Conservation (phyloP, 129 eudicot species). For the Saposhnikovia divaricata region DNA sequence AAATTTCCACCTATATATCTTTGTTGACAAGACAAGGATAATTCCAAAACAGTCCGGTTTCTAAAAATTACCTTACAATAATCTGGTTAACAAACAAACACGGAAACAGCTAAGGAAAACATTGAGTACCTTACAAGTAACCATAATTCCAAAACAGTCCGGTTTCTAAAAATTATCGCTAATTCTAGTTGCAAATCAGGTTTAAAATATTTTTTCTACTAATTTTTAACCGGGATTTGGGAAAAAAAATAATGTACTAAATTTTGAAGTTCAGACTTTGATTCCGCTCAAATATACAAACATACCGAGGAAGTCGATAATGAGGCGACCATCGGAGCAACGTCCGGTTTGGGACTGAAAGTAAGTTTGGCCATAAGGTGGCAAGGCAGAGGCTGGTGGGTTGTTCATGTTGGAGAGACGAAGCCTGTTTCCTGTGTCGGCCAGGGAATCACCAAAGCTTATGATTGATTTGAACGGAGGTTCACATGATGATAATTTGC, state of each 20-base stretch:
- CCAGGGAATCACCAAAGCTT: slow-evolving; percentile 17
- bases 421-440: slow-evolving; percentile 14
- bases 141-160: no score
- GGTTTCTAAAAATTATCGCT: no score
- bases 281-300: neutral
- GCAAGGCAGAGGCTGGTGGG: neutral
- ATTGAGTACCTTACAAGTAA: no score
- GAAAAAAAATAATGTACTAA: no score
- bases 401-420: neutral
- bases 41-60: no score
- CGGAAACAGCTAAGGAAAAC: no score
- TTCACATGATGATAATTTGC: neutral
- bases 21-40: neutral
- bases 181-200: no score
- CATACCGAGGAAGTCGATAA: slow-evolving; percentile 12
- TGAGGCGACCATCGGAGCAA: slow-evolving; percentile 9
- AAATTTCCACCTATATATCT: neutral
- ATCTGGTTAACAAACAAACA: no score
- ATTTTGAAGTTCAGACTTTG: no score
- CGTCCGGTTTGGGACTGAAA: slow-evolving; percentile 12
- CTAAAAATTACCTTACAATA: no score
- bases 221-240: no score
- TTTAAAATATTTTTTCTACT: no score
- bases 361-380: slow-evolving; percentile 15
- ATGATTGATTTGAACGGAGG: neutral